Evolutionary conservation across 2,329 filamentous ascomycete species (phyloP).

Genomic region (Penicillium corylophilum): DNA sequence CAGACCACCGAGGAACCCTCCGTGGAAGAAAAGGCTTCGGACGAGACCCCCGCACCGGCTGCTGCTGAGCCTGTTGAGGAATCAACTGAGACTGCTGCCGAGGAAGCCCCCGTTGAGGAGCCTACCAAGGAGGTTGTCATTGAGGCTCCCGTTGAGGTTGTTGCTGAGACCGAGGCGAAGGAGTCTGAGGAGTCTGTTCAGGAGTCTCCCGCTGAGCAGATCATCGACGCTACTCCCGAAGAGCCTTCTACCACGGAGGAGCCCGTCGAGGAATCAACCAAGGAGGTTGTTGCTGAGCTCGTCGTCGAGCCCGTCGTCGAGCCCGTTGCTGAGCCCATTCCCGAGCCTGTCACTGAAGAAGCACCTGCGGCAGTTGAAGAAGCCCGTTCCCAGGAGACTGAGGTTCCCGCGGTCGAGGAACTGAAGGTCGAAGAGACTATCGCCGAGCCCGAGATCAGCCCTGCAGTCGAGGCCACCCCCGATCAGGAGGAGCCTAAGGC

Average conservation of each 20-base stretch:
- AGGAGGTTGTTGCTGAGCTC: not conserved
- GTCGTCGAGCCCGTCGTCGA: constrained; percentile 5
- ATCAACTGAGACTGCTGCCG: not conserved
- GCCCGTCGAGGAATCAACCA: not conserved
- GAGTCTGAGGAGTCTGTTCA: not conserved
- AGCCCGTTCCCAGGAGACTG: no score
- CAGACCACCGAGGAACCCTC: constrained; percentile 32
- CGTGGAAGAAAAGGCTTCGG: constrained; percentile 22
- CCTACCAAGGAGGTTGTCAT: not conserved
- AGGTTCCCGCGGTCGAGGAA: no score
- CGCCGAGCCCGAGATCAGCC: not conserved
- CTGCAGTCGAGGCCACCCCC: not conserved
- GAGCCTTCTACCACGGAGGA: constrained; percentile 3
- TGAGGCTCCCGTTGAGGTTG: not conserved
- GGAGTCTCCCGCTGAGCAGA: constrained; percentile 1
- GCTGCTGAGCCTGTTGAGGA: constrained; percentile 38
- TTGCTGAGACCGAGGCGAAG: constrained; percentile 5
- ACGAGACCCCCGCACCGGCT: constrained; percentile 4
- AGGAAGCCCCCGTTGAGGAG: not conserved
- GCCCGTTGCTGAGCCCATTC: not conserved
- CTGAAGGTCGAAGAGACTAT: not conserved
- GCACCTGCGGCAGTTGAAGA: not conserved
- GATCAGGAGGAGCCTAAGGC: not conserved
- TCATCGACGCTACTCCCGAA: constrained; percentile 3
- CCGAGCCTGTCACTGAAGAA: constrained; percentile 1